Conservation (phyloP, 805 yeast genomes). For the Cyberlindnera xylosilytica region DNA sequence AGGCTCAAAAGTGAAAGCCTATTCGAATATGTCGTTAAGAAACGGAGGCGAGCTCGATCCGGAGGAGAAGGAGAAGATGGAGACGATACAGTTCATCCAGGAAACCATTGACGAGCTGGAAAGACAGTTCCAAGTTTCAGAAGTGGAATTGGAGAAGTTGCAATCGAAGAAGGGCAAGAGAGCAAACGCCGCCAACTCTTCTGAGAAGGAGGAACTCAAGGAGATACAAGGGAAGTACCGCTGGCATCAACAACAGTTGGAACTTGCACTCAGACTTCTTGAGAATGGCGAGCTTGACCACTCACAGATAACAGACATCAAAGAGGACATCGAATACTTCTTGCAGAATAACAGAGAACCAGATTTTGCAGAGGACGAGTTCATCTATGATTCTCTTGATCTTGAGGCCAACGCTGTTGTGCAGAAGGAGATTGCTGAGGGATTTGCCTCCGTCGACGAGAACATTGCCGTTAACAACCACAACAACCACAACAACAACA, state of each 20-base stretch:
- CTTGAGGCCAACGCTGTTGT: slow-evolving; percentile 52
- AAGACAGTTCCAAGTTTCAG: slow-evolving; percentile 72
- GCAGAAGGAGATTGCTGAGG: slow-evolving; percentile 46
- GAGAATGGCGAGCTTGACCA: slow-evolving; percentile 80
- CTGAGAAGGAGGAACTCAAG: slow-evolving; percentile 59
- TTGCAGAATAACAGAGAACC: slow-evolving; percentile 89
- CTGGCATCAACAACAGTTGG: slow-evolving; percentile 77
- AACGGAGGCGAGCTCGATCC: slow-evolving; percentile 64
- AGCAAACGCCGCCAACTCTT: slow-evolving; percentile 38
- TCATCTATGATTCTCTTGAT: slow-evolving; percentile 82
- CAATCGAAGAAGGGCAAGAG: slow-evolving; percentile 56
- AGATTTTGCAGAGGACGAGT: slow-evolving; percentile 91
- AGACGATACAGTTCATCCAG: slow-evolving; percentile 65
- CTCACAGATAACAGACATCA: slow-evolving; percentile 67
- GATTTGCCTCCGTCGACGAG: slow-evolving; percentile 16
- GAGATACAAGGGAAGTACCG: slow-evolving; percentile 67
- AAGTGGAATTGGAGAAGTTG: slow-evolving; percentile 62
- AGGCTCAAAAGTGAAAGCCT: slow-evolving; percentile 88
- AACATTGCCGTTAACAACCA: too few species aligned
- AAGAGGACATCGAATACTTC: slow-evolving; percentile 88
- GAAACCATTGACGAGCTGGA: slow-evolving; percentile 75
- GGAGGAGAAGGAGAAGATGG: slow-evolving; percentile 73
- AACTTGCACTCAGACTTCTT: slow-evolving; percentile 67
- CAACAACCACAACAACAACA: not conserved
- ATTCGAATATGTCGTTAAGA: slow-evolving; percentile 78